Base-by-base conservation (phyloP, 345 rosid genomes). In the Populus ilicifolia region DNA sequence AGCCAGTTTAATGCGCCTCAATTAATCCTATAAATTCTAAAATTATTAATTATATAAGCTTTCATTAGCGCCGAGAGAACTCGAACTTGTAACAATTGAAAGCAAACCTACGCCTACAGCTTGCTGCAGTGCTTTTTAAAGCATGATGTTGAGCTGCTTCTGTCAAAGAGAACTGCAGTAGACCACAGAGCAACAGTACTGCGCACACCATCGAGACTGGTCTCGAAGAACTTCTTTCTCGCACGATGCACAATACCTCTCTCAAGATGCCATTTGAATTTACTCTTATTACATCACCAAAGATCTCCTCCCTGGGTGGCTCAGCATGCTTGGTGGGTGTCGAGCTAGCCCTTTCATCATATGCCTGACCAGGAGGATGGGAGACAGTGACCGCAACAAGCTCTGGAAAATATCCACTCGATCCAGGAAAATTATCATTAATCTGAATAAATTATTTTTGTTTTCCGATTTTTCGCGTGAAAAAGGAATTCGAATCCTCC, bases 301-400 rank as follows among this genome's bases (percentile, higher is more conserved):
- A 86, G 64, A 35, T 7, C 76, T 82, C 86, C 33, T 88, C 89
- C 76, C 63, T 72, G 0, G 85, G 71, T 18, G 80, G 84, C 73
- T 88, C 89, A 14, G 79, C 79, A 72, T 82, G 75, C 81, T 84
- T 85, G 66, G 86, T 84, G 36, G 89, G 89, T 17, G 87, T 84
- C 20, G 88, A 83, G 80, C 78, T 82, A 1, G 82, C 79, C 75
- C 80, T 86, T 72, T 89, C 89, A 46, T 87, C 91, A n/a, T 86
- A 89, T 14, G 89, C 84, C 80, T 80, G 91, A 67, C 89, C 83
- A 0, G 90, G 90, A 0, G 96, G 92, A 78, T 87, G 87, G 1
- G 91, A 90, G 38, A 88, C 77, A 6, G 93, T 89, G 74, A 91
- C 91, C 39, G 93, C 95, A 81, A 89, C 92, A 75, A 88, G 79